These are phyloP conservation scores for Aspergillus coremiiformis DNA, from an alignment of 495 filamentous ascomycete species.

Conservation along the genomic window DNA sequence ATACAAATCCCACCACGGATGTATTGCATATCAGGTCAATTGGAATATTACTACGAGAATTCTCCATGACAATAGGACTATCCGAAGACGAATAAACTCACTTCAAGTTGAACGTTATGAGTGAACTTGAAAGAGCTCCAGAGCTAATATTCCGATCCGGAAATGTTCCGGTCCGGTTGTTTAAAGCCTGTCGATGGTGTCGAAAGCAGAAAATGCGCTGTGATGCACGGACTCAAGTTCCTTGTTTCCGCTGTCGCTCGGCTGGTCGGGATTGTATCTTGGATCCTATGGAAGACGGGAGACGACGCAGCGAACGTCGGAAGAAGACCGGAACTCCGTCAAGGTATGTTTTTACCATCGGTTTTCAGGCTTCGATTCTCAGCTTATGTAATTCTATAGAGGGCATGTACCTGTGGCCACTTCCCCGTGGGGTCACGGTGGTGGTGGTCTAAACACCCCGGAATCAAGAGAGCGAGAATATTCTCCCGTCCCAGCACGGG, in stretches of 20 bases:
- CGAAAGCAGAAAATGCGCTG: conserved; percentile 39
- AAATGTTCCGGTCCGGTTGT: conserved; percentile 30
- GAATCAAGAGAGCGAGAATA: conserved; percentile 27
- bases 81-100: no score
- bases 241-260: conserved; percentile 35
- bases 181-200: conserved; percentile 40
- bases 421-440: conserved; percentile 22
- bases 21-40: no score
- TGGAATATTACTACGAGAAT: no score
- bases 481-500: conserved; percentile 19
- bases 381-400: conserved; percentile 10
- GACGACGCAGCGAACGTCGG: conserved; percentile 23
- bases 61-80: no score
- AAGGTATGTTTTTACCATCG: not conserved
- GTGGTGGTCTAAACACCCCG: conserved; percentile 24
- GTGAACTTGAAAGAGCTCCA: conserved; percentile 25
- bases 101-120: no score
- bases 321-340: conserved; percentile 11
- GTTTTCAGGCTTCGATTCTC: not conserved
- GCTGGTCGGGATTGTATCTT: conserved; percentile 35
- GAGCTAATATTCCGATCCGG: conserved; percentile 31
- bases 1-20: no score
- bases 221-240: conserved; percentile 36
- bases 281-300: conserved; percentile 30
- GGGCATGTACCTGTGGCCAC: conserved; percentile 13